Conservation (phyloP, 371 early-diverging fungal species). For the Chytridiales sp. region DNA sequence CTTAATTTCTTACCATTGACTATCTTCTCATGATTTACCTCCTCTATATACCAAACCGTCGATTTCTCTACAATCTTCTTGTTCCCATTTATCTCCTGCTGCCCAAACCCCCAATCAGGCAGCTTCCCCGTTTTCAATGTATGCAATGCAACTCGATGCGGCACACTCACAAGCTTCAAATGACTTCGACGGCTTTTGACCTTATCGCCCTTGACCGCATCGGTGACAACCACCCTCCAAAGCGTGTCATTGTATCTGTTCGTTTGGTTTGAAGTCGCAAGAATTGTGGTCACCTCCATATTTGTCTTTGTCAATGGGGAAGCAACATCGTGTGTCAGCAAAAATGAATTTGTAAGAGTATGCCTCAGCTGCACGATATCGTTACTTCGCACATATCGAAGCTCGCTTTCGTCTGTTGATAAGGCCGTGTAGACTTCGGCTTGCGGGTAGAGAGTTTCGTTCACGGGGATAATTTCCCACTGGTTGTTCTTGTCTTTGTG, state of each 20-base stretch:
- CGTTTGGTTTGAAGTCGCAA: constrained; percentile 78
- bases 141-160: constrained; percentile 48
- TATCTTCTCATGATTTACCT: constrained; percentile 37
- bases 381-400: constrained; percentile 62
- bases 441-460: constrained; percentile 20
- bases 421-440: constrained; percentile 12
- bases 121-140: constrained; percentile 32
- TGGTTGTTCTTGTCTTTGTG: constrained; percentile 74
- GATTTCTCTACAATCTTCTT: constrained; percentile 73
- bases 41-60: constrained; percentile 72
- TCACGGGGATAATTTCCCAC: constrained; percentile 77
- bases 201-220: constrained; percentile 33
- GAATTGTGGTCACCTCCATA: constrained; percentile 88
- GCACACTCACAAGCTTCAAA: constrained; percentile 37
- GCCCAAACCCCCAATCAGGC: constrained; percentile 95
- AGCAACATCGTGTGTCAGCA: constrained; percentile 96
- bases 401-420: constrained; percentile 47
- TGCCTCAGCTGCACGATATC: constrained; percentile 80
- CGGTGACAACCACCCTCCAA: constrained; percentile 40
- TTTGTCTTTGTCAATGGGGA: constrained; percentile 95
- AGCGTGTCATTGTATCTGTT: constrained; percentile 46
- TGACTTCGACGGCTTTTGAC: constrained; percentile 32
- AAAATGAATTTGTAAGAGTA: constrained; percentile 60
- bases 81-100: constrained; percentile 96
- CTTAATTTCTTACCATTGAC: constrained; percentile 32